phyloP scores from a whole-genome alignment of 768 basidiomycete species.

The Clathrus columnatus region DNA sequence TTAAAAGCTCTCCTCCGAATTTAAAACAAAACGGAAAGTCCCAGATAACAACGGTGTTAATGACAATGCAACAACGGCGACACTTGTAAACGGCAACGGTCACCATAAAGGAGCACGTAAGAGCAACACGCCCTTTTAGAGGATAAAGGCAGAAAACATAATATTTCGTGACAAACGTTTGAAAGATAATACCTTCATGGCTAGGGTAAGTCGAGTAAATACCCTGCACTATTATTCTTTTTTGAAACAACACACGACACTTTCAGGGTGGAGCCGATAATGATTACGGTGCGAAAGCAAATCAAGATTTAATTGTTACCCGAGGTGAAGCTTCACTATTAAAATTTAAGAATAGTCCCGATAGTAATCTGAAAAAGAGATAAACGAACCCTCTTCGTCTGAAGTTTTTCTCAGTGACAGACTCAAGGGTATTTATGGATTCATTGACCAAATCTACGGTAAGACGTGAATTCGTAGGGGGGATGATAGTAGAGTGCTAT shows the following conservation, averaged over 20 bases:
- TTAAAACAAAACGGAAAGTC: conserved; percentile 1
- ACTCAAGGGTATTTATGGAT: neutral
- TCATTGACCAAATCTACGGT: neutral
- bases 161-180: conserved; percentile 36
- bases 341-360: no score
- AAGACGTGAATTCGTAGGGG: neutral
- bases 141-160: conserved; percentile 62
- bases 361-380: no score
- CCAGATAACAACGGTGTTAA: neutral
- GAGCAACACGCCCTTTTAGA: conserved; percentile 64
- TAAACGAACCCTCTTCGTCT: no score
- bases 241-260: no score
- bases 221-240: no score
- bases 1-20: neutral
- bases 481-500: no score
- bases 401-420: neutral
- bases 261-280: conserved; percentile 51
- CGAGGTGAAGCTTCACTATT: conserved; percentile 87
- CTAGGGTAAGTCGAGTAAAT: no score
- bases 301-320: conserved; percentile 83
- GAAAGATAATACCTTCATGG: conserved; percentile 71
- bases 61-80: neutral
- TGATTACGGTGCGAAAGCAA: conserved; percentile 86
- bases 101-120: conserved; percentile 29
- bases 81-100: conserved; percentile 14